These are phyloP conservation scores for Penicillium ucsense DNA, from an alignment of 495 filamentous ascomycete genomes.

Conservation along the genomic window DNA sequence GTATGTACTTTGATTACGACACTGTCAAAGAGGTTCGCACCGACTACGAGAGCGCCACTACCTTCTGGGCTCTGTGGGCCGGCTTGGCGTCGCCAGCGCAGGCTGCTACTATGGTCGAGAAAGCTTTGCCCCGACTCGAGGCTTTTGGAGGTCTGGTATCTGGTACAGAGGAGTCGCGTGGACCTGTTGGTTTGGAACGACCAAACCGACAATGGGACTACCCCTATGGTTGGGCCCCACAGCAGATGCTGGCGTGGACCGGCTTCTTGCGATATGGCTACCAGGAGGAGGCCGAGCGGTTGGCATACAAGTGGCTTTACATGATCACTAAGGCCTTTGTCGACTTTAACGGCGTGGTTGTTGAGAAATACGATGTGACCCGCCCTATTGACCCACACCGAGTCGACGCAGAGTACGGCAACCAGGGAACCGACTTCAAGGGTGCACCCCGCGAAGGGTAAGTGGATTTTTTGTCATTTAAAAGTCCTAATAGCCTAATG, in stretches of 20 bases:
- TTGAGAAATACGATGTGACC: constrained; percentile 98
- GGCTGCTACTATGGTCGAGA: constrained; percentile 63
- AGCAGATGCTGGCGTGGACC: constrained; percentile 97
- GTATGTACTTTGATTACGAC: constrained; percentile 96
- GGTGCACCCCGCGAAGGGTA: constrained; percentile 93
- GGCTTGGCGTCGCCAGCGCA: constrained; percentile 72
- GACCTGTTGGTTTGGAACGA: constrained; percentile 63
- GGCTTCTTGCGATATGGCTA: constrained; percentile 86
- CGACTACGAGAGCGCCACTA: constrained; percentile 77
- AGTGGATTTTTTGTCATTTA: constrained; percentile 23
- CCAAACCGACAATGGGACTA: constrained; percentile 98
- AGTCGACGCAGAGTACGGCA: constrained; percentile 94
- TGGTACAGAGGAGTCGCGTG: constrained; percentile 78
- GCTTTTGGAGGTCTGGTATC: constrained; percentile 79
- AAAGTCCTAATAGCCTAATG: constrained; percentile 13
- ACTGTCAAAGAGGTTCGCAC: constrained; percentile 67
- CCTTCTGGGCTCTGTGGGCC: constrained; percentile 96
- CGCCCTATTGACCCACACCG: constrained; percentile 77
- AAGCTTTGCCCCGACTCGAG: constrained; percentile 77
- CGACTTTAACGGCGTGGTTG: constrained; percentile 94
- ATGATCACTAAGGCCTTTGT: constrained; percentile 97
- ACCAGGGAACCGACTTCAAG: constrained; percentile 89
- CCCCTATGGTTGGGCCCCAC: constrained; percentile 94
- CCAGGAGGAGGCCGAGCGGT: constrained; percentile 71
- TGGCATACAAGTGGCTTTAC: constrained; percentile 91